Evolutionary conservation across 192 early-diverging fungal species (phyloP), one percentile per base, ranked within the genome.

Genomic region (Backusella tarrabulga): DNA sequence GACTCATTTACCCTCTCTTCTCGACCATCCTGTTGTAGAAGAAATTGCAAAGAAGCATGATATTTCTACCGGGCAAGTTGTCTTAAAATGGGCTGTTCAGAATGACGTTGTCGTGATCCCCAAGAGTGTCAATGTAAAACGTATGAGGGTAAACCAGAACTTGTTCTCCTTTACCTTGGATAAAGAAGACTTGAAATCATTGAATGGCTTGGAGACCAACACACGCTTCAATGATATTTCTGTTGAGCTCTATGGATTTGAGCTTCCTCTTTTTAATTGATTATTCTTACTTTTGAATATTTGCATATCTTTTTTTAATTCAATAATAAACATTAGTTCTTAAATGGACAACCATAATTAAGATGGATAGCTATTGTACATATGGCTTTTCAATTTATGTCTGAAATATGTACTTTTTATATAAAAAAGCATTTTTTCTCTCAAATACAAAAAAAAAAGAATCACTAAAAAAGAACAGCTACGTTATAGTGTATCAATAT

Each of bases 91-190:
- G 93, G 83, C 85, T 68, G 74, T 92, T 60, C 84, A 93, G 80
- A 82, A 89, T 71, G 85, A 88, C 34, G 84, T 88, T 50, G 83
- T 84, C 12, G 91, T 92, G 21, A 87, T 94, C 73, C 93, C 93
- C 50, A 94, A 94, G 81, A 88, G 88, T 29, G 78, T 79, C 15
- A 85, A 89, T 46, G 75, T 80, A 0, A 77, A 80, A 0, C 87
- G 92, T 42, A 84, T 93, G 60, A 76, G 76, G 60, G 68, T 81
- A 60, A 94, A 94, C 81, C 82, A 74, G 7, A 77, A 90, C 38
- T 71, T 87, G 54, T 83, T 88, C 52, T 68, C 69, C 35, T 88
- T 91, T 74, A 70, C 46, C 34, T 71, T 88, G 3, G 71, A 85
- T 1, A 35, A 77, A 6, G 80, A 88, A 17, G 91, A 92, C 40